Evolutionary conservation across 305 asterid genomes (phyloP).

Genomic region (Fraxinus latifolia): DNA sequence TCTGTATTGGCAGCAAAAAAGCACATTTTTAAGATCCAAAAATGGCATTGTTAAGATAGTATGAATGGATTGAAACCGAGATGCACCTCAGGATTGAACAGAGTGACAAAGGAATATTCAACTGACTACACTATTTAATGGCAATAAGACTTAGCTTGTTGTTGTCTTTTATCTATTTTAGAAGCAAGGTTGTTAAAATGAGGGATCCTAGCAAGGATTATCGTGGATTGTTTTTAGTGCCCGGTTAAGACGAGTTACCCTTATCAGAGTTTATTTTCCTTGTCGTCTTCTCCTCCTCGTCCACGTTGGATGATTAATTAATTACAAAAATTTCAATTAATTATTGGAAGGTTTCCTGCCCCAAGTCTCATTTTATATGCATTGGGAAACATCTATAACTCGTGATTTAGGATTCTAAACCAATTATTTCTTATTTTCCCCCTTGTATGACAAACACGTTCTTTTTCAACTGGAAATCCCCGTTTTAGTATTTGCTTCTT

Average conservation of each 20-base stretch:
- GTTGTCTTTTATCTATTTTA: not conserved
- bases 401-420: not conserved
- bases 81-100: not conserved
- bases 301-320: not conserved
- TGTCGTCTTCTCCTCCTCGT: not conserved
- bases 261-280: not conserved
- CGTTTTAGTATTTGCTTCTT: slow-evolving; percentile 24
- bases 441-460: not conserved
- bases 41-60: not conserved
- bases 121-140: not conserved
- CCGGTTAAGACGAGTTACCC: not conserved
- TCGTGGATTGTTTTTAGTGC: not conserved
- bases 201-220: not conserved
- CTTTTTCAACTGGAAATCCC: slow-evolving; percentile 20
- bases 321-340: not conserved
- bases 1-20: not conserved
- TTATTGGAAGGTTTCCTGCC: not conserved
- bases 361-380: not conserved
- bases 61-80: not conserved
- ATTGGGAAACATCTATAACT: slow-evolving; percentile 5
- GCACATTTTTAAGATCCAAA: not conserved
- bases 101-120: not conserved
- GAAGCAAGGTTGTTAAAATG: not conserved
- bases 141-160: not conserved
- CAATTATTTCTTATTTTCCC: slow-evolving; percentile 15